Base-by-base conservation (phyloP, 768 basidiomycete genomes). In the Candolleomyces efflorescens region DNA sequence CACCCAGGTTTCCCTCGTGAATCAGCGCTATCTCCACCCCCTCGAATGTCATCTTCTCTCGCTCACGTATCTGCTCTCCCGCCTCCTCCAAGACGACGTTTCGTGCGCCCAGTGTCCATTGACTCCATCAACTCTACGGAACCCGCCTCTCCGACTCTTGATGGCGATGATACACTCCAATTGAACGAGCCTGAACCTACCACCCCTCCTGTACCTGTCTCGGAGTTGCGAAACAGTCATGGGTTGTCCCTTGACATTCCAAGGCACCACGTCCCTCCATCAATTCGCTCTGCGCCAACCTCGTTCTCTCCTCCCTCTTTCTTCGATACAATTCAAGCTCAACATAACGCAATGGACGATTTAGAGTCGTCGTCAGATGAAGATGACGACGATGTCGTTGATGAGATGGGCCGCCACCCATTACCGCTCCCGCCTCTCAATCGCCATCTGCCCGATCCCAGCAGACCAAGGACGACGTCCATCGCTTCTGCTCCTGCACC, bases 301-400 rank as follows among this genome's bases (percentile, higher is more conserved):
- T 84, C 86, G 2, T 77, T 83, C 5, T 84, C 87, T 13, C 82
- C 86, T 0, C 80, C 83, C 23, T 82, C 83, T 27, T 90, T 90
- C 77, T 90, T 91, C 68, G 88, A 91, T 71, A 81, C 73, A 59
- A 84, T 90, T 46, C 86, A 90, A 62, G 73, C 79, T 15, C 83
- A 87, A 45, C 82, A 82, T 5, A 86, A 86, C 68, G 86, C 82
- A 23, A 83, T 90, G 82, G 86, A 89, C 62, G 89, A 86, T 60
- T 71, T 87, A 54, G 87, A 86, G 7, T 5, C 6, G 59, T 81
- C 84, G 22, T 83, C 82, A 20, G 82, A 79, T 24, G 75, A 76
- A 20, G 71, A 73, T 27, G 69, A 75, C 15, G 74, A 70, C 37
- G 76, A 75, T 15, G 63, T 73, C 22, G 64, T 69, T 27, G 53